phyloP scores from a whole-genome alignment of 306 rosid species.

The Begonia fuchsioides region DNA sequence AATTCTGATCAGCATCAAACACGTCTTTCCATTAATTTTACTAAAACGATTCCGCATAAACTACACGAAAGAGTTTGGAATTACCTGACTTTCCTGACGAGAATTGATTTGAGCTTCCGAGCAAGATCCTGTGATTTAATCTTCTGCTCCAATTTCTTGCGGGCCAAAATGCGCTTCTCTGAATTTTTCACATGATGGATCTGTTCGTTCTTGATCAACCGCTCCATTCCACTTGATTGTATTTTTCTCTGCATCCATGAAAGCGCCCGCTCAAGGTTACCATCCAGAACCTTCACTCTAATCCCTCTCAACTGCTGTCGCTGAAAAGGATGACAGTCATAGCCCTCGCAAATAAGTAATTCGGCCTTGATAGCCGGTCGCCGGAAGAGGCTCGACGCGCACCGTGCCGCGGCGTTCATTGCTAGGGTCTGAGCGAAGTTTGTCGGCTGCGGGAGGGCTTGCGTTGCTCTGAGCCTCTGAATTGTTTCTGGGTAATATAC shows the following conservation, averaged over 20 bases:
- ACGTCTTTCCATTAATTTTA: too few relatives aligned
- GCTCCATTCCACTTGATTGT: conserved; percentile 78
- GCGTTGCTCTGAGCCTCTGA: too few relatives aligned
- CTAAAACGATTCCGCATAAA: background rate
- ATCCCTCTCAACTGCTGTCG: conserved; percentile 71
- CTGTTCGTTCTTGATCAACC: conserved; percentile 55
- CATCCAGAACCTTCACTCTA: conserved; percentile 47
- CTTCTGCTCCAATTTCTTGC: conserved; percentile 43
- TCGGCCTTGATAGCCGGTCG: conserved; percentile 14
- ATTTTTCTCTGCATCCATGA: conserved; percentile 53
- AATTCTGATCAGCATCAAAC: too few relatives aligned
- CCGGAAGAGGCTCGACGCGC: conserved; percentile 21
- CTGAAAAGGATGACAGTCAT: conserved; percentile 6
- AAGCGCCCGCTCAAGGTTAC: conserved; percentile 58
- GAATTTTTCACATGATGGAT: conserved; percentile 74
- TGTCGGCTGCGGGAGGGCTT: too few relatives aligned
- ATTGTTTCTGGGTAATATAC: too few relatives aligned
- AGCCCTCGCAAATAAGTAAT: conserved; percentile 10
- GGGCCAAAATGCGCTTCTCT: conserved; percentile 71
- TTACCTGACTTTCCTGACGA: conserved; percentile 84
- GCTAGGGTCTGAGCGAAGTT: background rate
- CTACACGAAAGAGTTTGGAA: background rate
- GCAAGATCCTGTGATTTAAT: conserved; percentile 60
- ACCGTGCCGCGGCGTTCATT: conserved; percentile 52
- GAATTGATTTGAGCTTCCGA: conserved; percentile 58